Percentiles rank a stretch among this genome's conserved stretches.
Evolutionary conservation across 129 eudicot genomes (phyloP).

Genomic region (Helianthus tuberosus): DNA sequence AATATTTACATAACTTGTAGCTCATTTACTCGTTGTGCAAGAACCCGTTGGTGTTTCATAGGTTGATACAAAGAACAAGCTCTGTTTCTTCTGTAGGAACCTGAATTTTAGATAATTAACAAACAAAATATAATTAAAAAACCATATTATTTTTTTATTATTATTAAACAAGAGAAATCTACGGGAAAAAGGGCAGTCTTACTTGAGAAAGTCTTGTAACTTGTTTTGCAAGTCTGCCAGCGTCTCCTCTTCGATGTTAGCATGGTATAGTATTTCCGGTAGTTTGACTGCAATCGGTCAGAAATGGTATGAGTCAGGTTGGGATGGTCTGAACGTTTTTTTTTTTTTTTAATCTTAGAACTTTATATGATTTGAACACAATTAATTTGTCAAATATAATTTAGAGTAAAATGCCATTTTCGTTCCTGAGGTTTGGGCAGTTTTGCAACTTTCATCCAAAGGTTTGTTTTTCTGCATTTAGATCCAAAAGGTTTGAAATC

Average conservation of each 20-base stretch:
- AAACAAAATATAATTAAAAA: background rate
- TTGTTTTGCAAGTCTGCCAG: slow-evolving; percentile 44
- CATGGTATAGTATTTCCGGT: slow-evolving; percentile 54
- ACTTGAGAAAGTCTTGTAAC: slow-evolving; percentile 66
- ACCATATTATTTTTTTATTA: background rate
- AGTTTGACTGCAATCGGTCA: slow-evolving; percentile 54
- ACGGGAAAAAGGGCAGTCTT: background rate
- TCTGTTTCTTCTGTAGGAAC: slow-evolving; percentile 62
- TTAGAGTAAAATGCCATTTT: too few relatives aligned
- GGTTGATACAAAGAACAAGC: slow-evolving; percentile 42
- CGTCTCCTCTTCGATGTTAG: slow-evolving; percentile 54
- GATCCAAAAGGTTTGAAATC: too few relatives aligned
- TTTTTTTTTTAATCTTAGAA: background rate
- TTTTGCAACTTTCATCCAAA: too few relatives aligned
- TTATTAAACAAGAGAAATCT: background rate
- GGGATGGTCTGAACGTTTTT: background rate
- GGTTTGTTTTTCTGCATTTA: too few relatives aligned
- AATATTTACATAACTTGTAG: slow-evolving; percentile 13
- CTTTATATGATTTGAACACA: background rate
- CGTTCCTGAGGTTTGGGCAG: too few relatives aligned
- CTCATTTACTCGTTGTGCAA: slow-evolving; percentile 29
- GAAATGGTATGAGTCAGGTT: background rate
- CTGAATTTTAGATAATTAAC: slow-evolving; percentile 27
- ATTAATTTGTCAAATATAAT: too few relatives aligned
- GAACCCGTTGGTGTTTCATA: slow-evolving; percentile 46